These are phyloP conservation scores for Jatropha curcas DNA, from an alignment of 345 rosid species.

Conservation along the genomic window DNA sequence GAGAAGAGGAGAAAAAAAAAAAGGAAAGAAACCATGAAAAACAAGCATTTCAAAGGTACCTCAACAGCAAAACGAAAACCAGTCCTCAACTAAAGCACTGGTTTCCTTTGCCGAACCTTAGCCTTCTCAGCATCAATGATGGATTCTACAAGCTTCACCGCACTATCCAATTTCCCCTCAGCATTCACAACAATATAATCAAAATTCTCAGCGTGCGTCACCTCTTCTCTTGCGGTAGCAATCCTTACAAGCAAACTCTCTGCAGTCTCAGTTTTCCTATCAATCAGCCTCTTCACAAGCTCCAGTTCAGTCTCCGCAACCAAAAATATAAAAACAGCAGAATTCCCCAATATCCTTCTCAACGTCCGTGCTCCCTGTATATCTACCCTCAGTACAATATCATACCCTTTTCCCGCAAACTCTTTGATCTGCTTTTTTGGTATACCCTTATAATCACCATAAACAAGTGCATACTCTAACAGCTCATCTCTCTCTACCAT, in stretches of 20 bases:
- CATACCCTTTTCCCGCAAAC: slow-evolving; percentile 66
- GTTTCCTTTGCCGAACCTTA: slow-evolving; percentile 63
- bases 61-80: slow-evolving; percentile 2
- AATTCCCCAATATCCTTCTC: slow-evolving; percentile 63
- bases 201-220: slow-evolving; percentile 58
- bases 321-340: slow-evolving; percentile 77
- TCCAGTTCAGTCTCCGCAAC: slow-evolving; percentile 82
- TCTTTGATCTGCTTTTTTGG: slow-evolving; percentile 83
- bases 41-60: slow-evolving; percentile 4
- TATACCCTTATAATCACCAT: slow-evolving; percentile 90
- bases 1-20: too few species aligned
- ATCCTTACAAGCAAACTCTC: slow-evolving; percentile 80
- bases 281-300: slow-evolving; percentile 80
- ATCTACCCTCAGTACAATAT: slow-evolving; percentile 82
- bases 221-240: slow-evolving; percentile 82
- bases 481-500: slow-evolving; percentile 77
- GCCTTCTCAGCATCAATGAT: slow-evolving; percentile 96
- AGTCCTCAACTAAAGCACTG: slow-evolving; percentile 42
- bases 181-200: slow-evolving; percentile 89
- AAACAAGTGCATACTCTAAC: slow-evolving; percentile 82
- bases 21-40: too few species aligned
- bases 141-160: slow-evolving; percentile 63
- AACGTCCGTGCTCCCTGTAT: slow-evolving; percentile 84
- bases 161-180: slow-evolving; percentile 69
- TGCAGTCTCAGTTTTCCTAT: slow-evolving; percentile 74